Evolutionary conservation across 2,329 filamentous ascomycete species (phyloP).

Genomic region (Diplocarpon mali): DNA sequence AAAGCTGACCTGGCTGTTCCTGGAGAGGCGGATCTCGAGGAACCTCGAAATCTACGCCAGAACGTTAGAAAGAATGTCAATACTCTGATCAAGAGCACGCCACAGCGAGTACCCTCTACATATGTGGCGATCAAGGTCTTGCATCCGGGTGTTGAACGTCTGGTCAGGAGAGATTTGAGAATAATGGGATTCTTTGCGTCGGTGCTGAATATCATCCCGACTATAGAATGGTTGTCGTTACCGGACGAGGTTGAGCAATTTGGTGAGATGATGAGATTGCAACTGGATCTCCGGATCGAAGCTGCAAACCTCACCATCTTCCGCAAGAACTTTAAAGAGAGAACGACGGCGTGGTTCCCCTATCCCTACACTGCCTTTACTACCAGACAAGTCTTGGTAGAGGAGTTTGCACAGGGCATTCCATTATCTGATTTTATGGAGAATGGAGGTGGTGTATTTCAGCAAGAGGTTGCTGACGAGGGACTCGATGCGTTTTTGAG

Average conservation of each 20-base stretch:
- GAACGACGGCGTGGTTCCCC: constrained; percentile 92
- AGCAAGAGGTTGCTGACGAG: constrained; percentile 88
- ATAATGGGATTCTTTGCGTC: constrained; percentile 93
- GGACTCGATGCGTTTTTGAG: constrained; percentile 91
- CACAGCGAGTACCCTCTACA: constrained; percentile 73
- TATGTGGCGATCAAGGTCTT: constrained; percentile 96
- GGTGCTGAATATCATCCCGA: constrained; percentile 75
- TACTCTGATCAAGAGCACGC: constrained; percentile 74
- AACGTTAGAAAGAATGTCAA: constrained; percentile 75
- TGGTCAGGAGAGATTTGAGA: constrained; percentile 77
- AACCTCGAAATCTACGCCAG: constrained; percentile 47
- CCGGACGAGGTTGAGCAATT: constrained; percentile 92
- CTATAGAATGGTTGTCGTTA: constrained; percentile 93
- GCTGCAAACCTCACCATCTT: constrained; percentile 82
- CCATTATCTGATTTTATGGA: constrained; percentile 83
- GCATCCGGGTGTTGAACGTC: constrained; percentile 81
- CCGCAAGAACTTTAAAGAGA: constrained; percentile 77
- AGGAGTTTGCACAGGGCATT: constrained; percentile 93
- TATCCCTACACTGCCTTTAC: constrained; percentile 89
- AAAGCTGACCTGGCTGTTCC: constrained; percentile 64
- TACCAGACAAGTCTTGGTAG: constrained; percentile 82
- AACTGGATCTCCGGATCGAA: constrained; percentile 90
- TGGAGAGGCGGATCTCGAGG: constrained; percentile 43
- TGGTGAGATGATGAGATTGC: constrained; percentile 97
- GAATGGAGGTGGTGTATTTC: constrained; percentile 83